Percentiles rank a stretch among this genome's conserved stretches.
Evolutionary conservation across 176 grass and related monocot genomes (phyloP).

Genomic region (bread wheat (Triticum aestivum)): DNA sequence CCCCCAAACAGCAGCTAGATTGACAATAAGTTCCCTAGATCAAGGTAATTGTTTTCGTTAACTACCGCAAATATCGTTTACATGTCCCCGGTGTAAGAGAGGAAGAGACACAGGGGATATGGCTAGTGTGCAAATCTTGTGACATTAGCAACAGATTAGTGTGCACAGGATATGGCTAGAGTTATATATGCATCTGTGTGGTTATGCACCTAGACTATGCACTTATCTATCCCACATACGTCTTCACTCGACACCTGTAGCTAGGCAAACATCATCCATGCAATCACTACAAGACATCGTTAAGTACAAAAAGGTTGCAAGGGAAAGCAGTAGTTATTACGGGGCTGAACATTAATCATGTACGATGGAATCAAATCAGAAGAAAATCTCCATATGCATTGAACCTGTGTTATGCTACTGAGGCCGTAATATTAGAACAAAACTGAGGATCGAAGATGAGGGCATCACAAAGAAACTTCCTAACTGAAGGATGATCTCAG

Average conservation of each 20-base stretch:
- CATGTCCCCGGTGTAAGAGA: not conserved
- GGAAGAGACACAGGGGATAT: not conserved
- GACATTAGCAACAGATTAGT: not conserved
- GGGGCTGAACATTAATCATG: slow-evolving; percentile 24
- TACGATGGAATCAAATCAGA: slow-evolving; percentile 37
- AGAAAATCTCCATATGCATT: slow-evolving; percentile 33
- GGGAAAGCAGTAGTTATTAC: slow-evolving; percentile 4
- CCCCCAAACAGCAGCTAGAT: not conserved
- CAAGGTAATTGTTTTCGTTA: not conserved
- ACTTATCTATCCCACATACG: not conserved
- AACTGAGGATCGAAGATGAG: not conserved
- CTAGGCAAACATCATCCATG: slow-evolving; percentile 18
- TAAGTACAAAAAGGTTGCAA: slow-evolving; percentile 31
- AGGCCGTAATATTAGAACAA: not conserved
- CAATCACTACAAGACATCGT: slow-evolving; percentile 24
- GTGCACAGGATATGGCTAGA: not conserved
- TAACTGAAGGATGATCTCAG: not conserved
- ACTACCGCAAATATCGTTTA: not conserved
- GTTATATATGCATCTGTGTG: not conserved
- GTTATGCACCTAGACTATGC: not conserved
- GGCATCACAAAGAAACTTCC: slow-evolving; percentile 27
- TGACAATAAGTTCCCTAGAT: not conserved
- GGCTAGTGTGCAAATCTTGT: not conserved
- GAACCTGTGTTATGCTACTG: slow-evolving; percentile 12
- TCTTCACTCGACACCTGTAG: not conserved